These are phyloP conservation scores for Panellus pusillus DNA, from an alignment of 768 basidiomycete genomes.

Conservation along the genomic window DNA sequence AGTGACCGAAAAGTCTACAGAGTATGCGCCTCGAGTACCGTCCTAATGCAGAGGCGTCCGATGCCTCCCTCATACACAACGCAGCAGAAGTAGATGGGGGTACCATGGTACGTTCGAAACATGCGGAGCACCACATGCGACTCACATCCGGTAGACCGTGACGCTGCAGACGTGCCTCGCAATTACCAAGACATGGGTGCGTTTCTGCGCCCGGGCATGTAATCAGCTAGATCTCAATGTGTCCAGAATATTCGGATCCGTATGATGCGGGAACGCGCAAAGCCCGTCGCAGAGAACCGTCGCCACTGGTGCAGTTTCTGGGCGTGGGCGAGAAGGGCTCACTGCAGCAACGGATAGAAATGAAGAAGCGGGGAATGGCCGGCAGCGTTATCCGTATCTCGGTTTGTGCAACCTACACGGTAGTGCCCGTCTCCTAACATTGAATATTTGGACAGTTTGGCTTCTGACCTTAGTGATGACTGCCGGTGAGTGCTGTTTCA, in stretches of 20 bases:
- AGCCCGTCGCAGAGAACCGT: constrained; percentile 35
- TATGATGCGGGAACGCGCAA: constrained; percentile 26
- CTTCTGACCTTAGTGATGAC: constrained; percentile 64
- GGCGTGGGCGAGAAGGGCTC: constrained; percentile 47
- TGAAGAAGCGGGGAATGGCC: constrained; percentile 85
- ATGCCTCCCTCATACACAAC: constrained; percentile 47
- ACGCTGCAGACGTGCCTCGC: too few species aligned
- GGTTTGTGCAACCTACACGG: constrained; percentile 44
- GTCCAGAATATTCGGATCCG: constrained; percentile 55
- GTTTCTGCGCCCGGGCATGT: constrained; percentile 7
- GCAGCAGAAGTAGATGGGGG: constrained; percentile 41
- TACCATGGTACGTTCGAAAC: too few species aligned
- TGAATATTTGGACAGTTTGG: constrained; percentile 50
- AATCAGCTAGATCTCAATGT: neutral
- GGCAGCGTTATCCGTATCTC: constrained; percentile 77
- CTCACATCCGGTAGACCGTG: too few species aligned
- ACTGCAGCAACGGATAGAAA: constrained; percentile 78
- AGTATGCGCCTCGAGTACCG: neutral
- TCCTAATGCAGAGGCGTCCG: constrained; percentile 30
- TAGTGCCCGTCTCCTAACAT: constrained; percentile 13
- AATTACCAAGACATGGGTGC: constrained; percentile 58
- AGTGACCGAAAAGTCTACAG: constrained; percentile 16
- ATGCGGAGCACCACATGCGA: too few species aligned
- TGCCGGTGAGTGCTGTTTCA: constrained; percentile 22
- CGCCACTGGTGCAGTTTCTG: constrained; percentile 43